Evolutionary conservation across 2,329 filamentous ascomycete genomes (phyloP), one percentile per base, ranked within the genome.

Genomic region (Cercospora sp.): DNA sequence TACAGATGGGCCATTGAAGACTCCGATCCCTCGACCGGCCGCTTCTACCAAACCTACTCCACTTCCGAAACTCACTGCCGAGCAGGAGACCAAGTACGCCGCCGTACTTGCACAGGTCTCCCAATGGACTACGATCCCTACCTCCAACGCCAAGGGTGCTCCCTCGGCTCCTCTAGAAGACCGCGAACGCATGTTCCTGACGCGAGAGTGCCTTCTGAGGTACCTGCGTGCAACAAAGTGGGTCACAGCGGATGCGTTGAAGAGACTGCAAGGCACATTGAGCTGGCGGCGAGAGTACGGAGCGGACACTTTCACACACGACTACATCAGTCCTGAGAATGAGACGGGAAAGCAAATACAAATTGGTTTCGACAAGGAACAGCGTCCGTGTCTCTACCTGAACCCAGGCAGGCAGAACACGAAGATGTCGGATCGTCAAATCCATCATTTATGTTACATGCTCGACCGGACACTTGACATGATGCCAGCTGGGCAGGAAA

Each of bases 401-500:
- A 90, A 91, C 77, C 95, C 95, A 1, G 92, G 90, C 33, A 89
- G 90, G 73, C 95, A 99, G 82, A 99, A 99, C 83, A 98, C 95
- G 1, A 90, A 96, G 73, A 86, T 89, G 66, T 91, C 89, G 69
- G 91, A 93, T 42, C 87, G 92, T 74, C 95, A 98, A 82, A 89
- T 97, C 65, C 90, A 99, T 80, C 94, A 98, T 79, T 83, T 99
- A 69, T 93, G 97, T 63, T 99, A 91, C 83, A 97, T 98, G 94
- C 82, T 98, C 51, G 95, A 99, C 83, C 87, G 92, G 42, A 89
- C 91, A 36, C 88, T 97, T 72, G 94, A 97, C 74, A 81, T 98
- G 70, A 93, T 96, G 88, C 90, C 91, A 0, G 86, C 94, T 0
- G 91, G 91, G 13, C 92, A 96, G 78, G 95, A 98, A 82, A 95